Evolutionary conservation across 116 monocot genomes (phyloP), one percentile per base, ranked within the genome.

Genomic region (Iris pallida): DNA sequence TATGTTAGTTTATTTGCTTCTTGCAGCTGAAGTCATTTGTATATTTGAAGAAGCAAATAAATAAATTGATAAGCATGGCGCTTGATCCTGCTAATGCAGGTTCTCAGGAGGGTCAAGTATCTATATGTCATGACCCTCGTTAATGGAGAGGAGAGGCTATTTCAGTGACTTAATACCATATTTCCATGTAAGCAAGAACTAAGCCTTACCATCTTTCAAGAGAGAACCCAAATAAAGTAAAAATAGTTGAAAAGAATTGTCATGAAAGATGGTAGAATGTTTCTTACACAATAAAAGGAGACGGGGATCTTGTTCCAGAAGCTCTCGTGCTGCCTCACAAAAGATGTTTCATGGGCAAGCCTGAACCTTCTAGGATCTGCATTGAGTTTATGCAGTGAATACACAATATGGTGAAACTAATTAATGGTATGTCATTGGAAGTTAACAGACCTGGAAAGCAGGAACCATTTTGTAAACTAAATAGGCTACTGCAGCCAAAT

Each of bases 361-460:
- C 90, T 87, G 75, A 94, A 88, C 55, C 87, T 82, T 76, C 87
- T 53, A 61, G 87, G 87, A 85, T 94, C 94, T 94, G 87, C 63
- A 81, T 45, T 8, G 14, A 48, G 47, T n/a, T 5, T 0, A 53
- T 8, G 47, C 14, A 47, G 57, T 64, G 40, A 58, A 48, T 9
- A 16, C 12, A 63, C 7, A 41, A 44, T 17, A 15, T 30, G 8
- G 17, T n/a, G 67, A 5, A 20, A 51, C 8, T 16, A 41, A 20
- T n/a, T 16, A 41, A 20, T n/a, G 4, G 15, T 12, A 51, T 51
- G 51, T 20, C 14, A 19, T 47, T 47, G 45, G 20, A 47, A 45
- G 44, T 7, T 20, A 0, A 1, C 0, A 7, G 15, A 15, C 15
- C 10, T 16, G 9, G 15, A 16, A 20, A 45, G 5, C 15, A 63